Percentiles rank a stretch among this genome's conserved stretches.
Conservation (phyloP, 2,329 filamentous ascomycete genomes). For the Arthrinium phaeospermum region DNA sequence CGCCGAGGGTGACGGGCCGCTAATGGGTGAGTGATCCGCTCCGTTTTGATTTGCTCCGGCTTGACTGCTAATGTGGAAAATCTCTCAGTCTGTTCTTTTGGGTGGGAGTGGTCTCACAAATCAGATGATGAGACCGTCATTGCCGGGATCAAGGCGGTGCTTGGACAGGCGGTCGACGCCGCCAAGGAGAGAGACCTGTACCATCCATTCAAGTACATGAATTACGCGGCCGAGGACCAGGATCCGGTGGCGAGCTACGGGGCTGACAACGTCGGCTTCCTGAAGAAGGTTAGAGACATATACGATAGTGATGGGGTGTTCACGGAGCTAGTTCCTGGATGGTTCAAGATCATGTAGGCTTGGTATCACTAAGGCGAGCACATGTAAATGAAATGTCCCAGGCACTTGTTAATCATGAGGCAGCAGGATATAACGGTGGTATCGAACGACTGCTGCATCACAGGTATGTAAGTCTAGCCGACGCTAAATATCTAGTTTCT, state of each 20-base stretch:
- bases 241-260: background rate
- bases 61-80: background rate
- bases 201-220: background rate
- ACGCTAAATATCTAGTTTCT: no score
- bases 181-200: background rate
- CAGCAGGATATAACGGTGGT: no score
- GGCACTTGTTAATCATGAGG: no score
- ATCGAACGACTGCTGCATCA: no score
- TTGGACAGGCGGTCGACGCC: background rate
- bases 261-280: background rate
- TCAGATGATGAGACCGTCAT: background rate
- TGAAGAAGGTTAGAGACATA: background rate
- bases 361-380: no score
- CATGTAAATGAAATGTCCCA: no score
- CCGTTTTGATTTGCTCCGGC: background rate
- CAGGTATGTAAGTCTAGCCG: no score
- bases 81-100: background rate
- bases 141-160: conserved; percentile 2
- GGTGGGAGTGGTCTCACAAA: background rate
- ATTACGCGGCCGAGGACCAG: background rate
- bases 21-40: background rate
- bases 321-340: background rate
- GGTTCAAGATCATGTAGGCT: background rate
- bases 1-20: background rate
- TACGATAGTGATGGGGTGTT: background rate